Evolutionary conservation across 2,329 filamentous ascomycete species (phyloP), one percentile per base, ranked within the genome.

Genomic region (Didymella pinodella): DNA sequence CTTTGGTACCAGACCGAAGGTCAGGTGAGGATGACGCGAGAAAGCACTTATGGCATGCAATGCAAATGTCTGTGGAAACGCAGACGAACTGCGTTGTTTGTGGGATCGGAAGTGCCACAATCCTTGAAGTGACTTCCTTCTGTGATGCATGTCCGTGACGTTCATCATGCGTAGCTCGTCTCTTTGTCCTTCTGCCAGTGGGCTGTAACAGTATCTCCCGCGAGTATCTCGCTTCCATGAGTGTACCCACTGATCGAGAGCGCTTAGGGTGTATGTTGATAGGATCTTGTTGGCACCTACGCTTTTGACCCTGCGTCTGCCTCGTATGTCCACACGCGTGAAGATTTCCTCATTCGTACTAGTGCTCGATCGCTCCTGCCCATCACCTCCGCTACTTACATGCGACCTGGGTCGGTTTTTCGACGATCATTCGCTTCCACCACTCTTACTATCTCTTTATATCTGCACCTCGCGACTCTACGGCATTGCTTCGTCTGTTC

Each of bases 11-110:
- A 5, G n/a, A 43, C 10, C 5, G 28, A 57, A 36, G 34, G 50
- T 18, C 20, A 18, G 46, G 60, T 59, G 38, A 65, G 59, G 62
- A 65, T 31, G 62, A 52, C 56, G 36, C 16, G 31, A n/a, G n/a
- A 12, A 2, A 22, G n/a, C n/a, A 31, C 26, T 32, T 41, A 32
- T 31, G 40, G 47, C 47, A 50, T 8, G 34, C 36, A 47, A 38
- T 22, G 46, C 54, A 28, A 18, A 14, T 2, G 32, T 56, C 46
- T 25, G 36, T n/a, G 36, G 36, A 20, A 20, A 40, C 47, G 38
- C 7, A 26, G 47, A 36, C 12, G 36, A 31, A 28, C 29, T 46
- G 45, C 20, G 38, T 20, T 16, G 36, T 22, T 5, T 48, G 45
- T 28, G 20, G 36, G 28, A 16, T 20, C n/a, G n/a, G 22, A 25